Evolutionary conservation across 2,329 filamentous ascomycete species (phyloP), one percentile per base, ranked within the genome.

Genomic region (Colletotrichum sidae): DNA sequence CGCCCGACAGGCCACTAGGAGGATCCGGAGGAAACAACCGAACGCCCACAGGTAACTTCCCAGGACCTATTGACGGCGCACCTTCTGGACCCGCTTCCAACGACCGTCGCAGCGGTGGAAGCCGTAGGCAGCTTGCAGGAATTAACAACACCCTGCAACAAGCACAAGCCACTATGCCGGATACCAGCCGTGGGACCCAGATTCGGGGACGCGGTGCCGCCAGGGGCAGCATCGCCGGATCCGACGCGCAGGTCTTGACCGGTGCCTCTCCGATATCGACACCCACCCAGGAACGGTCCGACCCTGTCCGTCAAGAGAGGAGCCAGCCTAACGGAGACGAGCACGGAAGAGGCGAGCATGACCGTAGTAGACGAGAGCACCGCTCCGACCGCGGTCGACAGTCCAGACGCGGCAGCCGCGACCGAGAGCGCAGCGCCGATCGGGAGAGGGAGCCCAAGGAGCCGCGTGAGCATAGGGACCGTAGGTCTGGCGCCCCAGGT

Each of bases 101-200:
- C 47, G 74, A 77, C 51, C 73, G 83, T 37, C 79, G 82, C 15
- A 78, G 63, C 25, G 59, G 59, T 35, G 63, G 63, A 4, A 66
- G 63, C 38, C 63, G 81, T 64, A 80, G 87, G 62, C 86, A 89
- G 69, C 77, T 90, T 37, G 83, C 83, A 11, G 84, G 85, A 50
- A 89, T 90, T 65, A 88, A 89, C 69, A 87, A 77, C 67, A 86
- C 83, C 55, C 79, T 89, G 4, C 83, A 85, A 68, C 83, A 86
- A 73, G 81, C 81, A 1, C 83, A 83, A 71, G 72, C 70, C 73
- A 84, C 70, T 69, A 80, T 72, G 78, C 78, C 73, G 1, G 77
- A 78, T 1, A 55, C 68, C 41, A 75, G 72, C 33, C 78, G 76
- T 37, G 79, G 76, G 49, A 77, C 75, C 9, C 76, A 70, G 44